These are phyloP conservation scores for Favolaschia claudopus DNA, from an alignment of 768 basidiomycete species.

Conservation along the genomic window DNA sequence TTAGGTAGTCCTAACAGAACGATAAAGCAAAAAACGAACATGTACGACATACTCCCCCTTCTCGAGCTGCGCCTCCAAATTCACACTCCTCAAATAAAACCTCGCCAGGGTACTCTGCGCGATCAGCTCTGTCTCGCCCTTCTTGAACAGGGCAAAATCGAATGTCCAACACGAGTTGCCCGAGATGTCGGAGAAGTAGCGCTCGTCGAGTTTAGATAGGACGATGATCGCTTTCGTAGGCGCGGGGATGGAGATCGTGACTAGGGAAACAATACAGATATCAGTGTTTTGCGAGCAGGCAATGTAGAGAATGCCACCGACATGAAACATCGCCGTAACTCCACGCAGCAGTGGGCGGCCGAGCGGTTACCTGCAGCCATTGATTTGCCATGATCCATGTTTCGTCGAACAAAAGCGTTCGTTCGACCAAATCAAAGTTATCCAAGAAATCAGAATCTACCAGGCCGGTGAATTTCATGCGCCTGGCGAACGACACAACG, in stretches of 20 bases:
- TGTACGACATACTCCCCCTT: conserved; percentile 54
- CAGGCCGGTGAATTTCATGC: not conserved
- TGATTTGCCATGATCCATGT: conserved; percentile 57
- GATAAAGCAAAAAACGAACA: conserved; percentile 29
- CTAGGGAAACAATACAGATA: conserved; percentile 33
- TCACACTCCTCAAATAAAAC: conserved; percentile 49
- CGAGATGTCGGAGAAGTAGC: conserved; percentile 57
- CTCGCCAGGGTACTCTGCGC: conserved; percentile 46
- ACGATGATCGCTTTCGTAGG: conserved; percentile 55
- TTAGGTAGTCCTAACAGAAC: conserved; percentile 42
- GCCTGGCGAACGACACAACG: not conserved
- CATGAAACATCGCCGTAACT: conserved; percentile 63
- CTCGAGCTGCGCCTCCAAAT: conserved; percentile 50
- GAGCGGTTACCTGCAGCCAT: conserved; percentile 54
- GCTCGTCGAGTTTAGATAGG: conserved; percentile 57
- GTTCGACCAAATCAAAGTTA: conserved; percentile 52
- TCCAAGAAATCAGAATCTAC: conserved; percentile 51
- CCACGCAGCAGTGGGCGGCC: conserved; percentile 57
- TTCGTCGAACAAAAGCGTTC: conserved; percentile 55
- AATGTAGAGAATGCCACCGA: conserved; percentile 33
- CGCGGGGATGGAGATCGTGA: conserved; percentile 52
- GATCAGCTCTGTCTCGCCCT: conserved; percentile 47
- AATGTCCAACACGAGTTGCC: conserved; percentile 54
- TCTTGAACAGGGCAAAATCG: conserved; percentile 59
- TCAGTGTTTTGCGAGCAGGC: not conserved